Evolutionary conservation across 371 early-diverging fungal genomes (phyloP).

Genomic region (Astathelohania contejeani): DNA sequence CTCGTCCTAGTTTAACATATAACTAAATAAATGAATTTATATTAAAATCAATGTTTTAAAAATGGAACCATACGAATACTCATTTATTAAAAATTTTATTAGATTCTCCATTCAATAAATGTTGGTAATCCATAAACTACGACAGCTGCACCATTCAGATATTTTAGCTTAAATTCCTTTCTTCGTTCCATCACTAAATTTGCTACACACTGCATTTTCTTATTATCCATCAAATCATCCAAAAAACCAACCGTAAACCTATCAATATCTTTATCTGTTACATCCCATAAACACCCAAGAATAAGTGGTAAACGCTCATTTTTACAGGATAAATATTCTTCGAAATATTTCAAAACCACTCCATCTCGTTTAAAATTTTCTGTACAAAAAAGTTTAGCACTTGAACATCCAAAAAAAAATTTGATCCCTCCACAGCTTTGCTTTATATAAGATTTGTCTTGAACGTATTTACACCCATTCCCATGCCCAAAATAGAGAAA

Average conservation of each 20-base stretch:
- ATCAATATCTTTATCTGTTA: constrained; percentile 92
- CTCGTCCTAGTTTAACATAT: no score
- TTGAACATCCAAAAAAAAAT: constrained; percentile 50
- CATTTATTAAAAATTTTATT: no score
- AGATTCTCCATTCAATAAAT: no score
- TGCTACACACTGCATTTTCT: constrained; percentile 55
- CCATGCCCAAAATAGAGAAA: constrained; percentile 82
- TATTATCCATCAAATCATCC: constrained; percentile 27
- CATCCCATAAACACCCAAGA: constrained; percentile 91
- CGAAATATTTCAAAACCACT: constrained; percentile 15
- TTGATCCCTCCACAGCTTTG: no score
- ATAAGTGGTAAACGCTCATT: constrained; percentile 61
- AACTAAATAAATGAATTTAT: no score
- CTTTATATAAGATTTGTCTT: no score
- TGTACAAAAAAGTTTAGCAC: constrained; percentile 29
- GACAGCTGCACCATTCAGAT: constrained; percentile 75
- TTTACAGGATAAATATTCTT: constrained; percentile 46
- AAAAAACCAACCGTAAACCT: constrained; percentile 57
- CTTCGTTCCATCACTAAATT: constrained; percentile 62
- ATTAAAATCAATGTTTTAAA: no score
- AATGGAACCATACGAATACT: no score
- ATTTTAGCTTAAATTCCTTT: constrained; percentile 60
- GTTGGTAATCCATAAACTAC: constrained; percentile 85
- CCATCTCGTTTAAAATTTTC: constrained; percentile 37
- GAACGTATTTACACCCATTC: constrained; percentile 72